Conservation (phyloP, 106 monocot species). For the Agapanthus africanus region DNA sequence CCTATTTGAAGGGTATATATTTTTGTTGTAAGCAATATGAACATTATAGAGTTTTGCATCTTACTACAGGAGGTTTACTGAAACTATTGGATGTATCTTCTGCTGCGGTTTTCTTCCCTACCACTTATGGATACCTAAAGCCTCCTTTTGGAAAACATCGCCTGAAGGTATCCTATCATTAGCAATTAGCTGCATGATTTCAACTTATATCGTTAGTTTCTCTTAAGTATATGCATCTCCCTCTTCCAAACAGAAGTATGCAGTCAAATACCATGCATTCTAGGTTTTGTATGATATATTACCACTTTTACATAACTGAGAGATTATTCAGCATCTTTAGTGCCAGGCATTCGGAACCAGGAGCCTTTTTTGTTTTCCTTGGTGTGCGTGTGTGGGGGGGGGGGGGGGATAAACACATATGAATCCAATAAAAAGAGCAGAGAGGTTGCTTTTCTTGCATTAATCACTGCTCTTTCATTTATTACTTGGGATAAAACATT, state of each 20-base stretch:
- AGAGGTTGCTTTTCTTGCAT: background rate
- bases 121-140: slow-evolving; percentile 75
- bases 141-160: slow-evolving; percentile 96
- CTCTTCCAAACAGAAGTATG: background rate
- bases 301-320: background rate
- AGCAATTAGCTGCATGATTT: background rate
- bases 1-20: background rate
- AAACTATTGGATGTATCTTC: slow-evolving; percentile 75
- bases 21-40: background rate
- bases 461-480: background rate
- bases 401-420: too few relatives aligned
- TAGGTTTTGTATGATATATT: background rate
- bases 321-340: background rate
- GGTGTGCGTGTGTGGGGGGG: too few relatives aligned
- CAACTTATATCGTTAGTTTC: background rate
- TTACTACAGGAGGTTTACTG: slow-evolving; percentile 64
- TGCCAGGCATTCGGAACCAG: background rate
- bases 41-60: background rate
- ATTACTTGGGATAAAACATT: background rate
- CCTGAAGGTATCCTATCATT: slow-evolving; percentile 55
- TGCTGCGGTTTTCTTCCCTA: slow-evolving; percentile 44
- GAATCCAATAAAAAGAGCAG: too few relatives aligned
- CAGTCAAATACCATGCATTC: background rate
- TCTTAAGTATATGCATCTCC: background rate
- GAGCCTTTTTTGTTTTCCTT: background rate